Evolutionary conservation across 305 asterid species (phyloP).

Genomic region (Fraxinus nigra): DNA sequence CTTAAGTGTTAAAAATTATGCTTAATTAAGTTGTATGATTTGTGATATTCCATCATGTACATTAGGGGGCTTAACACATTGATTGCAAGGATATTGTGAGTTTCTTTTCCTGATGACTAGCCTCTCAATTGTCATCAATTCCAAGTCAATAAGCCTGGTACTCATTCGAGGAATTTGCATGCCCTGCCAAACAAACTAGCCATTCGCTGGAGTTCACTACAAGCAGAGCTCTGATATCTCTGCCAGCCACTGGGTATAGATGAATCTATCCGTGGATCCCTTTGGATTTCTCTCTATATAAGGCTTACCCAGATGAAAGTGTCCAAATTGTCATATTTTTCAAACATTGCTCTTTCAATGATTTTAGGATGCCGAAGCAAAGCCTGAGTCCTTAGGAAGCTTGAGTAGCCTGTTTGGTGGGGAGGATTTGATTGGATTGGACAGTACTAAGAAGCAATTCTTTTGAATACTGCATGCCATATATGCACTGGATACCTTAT

Average conservation of each 20-base stretch:
- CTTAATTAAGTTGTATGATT: not conserved
- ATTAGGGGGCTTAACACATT: not conserved
- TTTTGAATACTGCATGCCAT: not conserved
- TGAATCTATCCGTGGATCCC: not conserved
- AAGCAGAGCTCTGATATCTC: not conserved
- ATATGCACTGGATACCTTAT: not conserved
- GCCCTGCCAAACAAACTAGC: not conserved
- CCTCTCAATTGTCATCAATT: not conserved
- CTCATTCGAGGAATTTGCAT: not conserved
- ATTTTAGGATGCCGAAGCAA: not conserved
- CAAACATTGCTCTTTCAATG: not conserved
- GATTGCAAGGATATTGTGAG: not conserved
- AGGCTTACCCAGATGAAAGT: not conserved
- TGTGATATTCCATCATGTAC: not conserved
- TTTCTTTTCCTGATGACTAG: not conserved
- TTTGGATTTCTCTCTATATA: not conserved
- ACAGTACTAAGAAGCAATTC: not conserved
- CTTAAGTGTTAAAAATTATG: not conserved
- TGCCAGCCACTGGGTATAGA: not conserved
- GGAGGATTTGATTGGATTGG: not conserved
- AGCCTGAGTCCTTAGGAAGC: not conserved
- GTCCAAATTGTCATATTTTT: not conserved
- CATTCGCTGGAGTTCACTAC: not conserved
- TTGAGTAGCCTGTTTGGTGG: not conserved
- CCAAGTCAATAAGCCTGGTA: not conserved